A percentile compares a stretch with the other conserved stretches of the same genome.
phyloP scores from a whole-genome alignment of 345 rosid genomes.

The Raphanus sativus region DNA sequence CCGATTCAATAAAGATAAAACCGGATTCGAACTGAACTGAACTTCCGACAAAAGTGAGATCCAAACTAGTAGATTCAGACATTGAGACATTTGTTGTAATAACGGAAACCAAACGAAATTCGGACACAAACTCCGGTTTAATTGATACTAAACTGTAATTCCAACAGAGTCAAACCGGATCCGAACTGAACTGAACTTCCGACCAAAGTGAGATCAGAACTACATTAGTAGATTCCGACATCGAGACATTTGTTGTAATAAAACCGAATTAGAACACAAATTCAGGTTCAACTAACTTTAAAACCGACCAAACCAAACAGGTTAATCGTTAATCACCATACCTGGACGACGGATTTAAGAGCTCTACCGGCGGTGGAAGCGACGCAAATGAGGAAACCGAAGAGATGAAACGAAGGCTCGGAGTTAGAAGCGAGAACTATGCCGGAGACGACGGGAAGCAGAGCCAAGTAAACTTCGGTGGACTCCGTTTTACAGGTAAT shows the following conservation, averaged over 20 bases:
- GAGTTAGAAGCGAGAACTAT: conserved; percentile 90
- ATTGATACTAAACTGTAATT: too few relatives aligned
- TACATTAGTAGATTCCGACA: background rate
- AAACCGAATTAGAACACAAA: background rate
- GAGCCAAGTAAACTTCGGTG: conserved; percentile 77
- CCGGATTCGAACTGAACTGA: background rate
- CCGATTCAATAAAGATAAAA: background rate
- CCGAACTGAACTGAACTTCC: background rate
- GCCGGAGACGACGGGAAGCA: conserved; percentile 89
- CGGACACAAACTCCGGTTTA: background rate
- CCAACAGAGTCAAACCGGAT: background rate
- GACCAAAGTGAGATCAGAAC: background rate
- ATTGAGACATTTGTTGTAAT: background rate
- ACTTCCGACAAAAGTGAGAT: conserved; percentile 13
- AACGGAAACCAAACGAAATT: background rate
- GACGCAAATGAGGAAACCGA: conserved; percentile 88
- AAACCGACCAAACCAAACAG: background rate
- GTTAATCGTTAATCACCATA: background rate
- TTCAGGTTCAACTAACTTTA: background rate
- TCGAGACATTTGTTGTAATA: background rate
- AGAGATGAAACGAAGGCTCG: conserved; percentile 87
- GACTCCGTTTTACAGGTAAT: conserved; percentile 91
- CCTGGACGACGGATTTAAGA: conserved; percentile 95
- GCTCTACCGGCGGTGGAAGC: conserved; percentile 97
- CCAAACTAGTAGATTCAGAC: conserved; percentile 3